Conservation (phyloP, 345 rosid genomes). For the Sisymbrium irio region DNA sequence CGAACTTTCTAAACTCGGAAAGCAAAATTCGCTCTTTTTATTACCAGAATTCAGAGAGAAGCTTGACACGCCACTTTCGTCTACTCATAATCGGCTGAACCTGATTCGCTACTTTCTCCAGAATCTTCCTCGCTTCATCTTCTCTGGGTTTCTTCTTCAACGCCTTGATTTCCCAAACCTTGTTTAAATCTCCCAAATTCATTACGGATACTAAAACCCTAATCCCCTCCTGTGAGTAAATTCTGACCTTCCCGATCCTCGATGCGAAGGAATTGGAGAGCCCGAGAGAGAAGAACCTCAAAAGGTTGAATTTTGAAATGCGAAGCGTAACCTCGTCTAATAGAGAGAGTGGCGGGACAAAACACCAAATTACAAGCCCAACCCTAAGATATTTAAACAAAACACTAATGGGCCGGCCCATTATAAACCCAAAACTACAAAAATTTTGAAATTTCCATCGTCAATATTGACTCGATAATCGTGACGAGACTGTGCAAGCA, state of each 20-base stretch:
- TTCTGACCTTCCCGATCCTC: no score
- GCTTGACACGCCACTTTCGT: conserved; percentile 47
- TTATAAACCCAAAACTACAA: neutral
- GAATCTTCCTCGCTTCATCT: conserved; percentile 65
- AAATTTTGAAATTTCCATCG: no score
- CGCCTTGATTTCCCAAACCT: conserved; percentile 73
- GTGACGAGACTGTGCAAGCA: no score
- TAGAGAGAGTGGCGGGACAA: conserved; percentile 16
- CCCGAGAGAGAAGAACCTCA: neutral
- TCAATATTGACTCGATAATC: no score
- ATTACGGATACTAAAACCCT: neutral
- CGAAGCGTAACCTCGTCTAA: neutral
- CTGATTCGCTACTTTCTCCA: conserved; percentile 62
- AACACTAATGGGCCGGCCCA: neutral
- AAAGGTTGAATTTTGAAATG: neutral
- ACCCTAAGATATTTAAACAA: no score
- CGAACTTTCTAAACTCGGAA: neutral
- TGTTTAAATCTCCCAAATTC: conserved; percentile 52
- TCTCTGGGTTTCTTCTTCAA: conserved; percentile 56
- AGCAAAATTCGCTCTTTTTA: neutral
- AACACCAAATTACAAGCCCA: neutral
- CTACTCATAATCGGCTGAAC: conserved; percentile 45
- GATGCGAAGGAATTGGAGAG: neutral
- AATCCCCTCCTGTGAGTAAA: no score
- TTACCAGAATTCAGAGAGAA: conserved; percentile 47